phyloP scores from a whole-genome alignment of 805 yeast genomes.

The Cyberlindnera xylosilytica region DNA sequence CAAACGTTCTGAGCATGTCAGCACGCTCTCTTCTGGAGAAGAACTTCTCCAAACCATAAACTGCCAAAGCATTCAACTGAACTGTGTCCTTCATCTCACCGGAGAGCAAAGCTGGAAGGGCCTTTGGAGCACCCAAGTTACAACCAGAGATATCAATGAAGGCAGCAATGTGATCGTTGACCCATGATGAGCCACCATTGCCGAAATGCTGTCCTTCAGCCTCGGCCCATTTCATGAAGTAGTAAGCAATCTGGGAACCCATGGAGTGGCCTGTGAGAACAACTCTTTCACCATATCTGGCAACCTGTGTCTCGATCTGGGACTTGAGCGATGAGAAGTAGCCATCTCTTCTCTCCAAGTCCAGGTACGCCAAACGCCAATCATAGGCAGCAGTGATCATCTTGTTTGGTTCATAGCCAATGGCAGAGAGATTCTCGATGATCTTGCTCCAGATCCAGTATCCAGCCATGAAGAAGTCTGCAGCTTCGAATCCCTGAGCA shows the following conservation, averaged over 20 bases:
- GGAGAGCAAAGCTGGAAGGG: constrained; percentile 85
- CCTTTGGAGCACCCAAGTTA: constrained; percentile 91
- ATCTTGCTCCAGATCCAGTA: constrained; percentile 99
- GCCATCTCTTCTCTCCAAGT: constrained; percentile 81
- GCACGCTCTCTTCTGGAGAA: constrained; percentile 86
- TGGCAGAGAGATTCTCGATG: constrained; percentile 88
- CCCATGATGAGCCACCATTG: constrained; percentile 90
- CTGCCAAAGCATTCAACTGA: constrained; percentile 87
- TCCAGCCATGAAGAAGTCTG: constrained; percentile 94
- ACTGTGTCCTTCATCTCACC: constrained; percentile 99
- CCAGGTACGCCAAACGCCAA: constrained; percentile 91
- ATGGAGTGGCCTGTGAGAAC: constrained; percentile 90
- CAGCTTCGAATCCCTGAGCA: constrained; percentile 94
- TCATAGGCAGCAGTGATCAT: constrained; percentile 93
- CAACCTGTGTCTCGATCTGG: constrained; percentile 61
- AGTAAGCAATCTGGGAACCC: constrained; percentile 90
- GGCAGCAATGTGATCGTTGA: constrained; percentile 76
- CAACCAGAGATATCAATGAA: constrained; percentile 88
- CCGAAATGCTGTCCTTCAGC: constrained; percentile 80
- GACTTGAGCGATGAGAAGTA: constrained; percentile 76
- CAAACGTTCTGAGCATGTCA: constrained; percentile 80
- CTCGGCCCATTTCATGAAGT: constrained; percentile 95
- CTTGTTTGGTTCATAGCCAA: constrained; percentile 89
- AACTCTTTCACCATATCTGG: constrained; percentile 57
- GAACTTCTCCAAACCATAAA: constrained; percentile 91